Evolutionary conservation across 192 early-diverging fungal genomes (phyloP).

Genomic region (Geranomyces variabilis): DNA sequence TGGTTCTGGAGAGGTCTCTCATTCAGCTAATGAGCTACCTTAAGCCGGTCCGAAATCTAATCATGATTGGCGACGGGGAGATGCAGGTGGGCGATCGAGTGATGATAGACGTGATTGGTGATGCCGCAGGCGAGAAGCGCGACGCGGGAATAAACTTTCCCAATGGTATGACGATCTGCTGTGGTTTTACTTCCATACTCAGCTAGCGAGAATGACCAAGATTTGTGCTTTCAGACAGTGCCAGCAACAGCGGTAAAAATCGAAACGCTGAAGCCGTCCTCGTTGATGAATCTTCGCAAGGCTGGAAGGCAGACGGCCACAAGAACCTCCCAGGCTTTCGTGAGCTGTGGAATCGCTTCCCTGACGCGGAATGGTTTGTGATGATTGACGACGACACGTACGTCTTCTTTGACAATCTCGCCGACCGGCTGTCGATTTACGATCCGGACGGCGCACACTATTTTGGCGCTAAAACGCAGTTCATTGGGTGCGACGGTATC

Average conservation of each 20-base stretch:
- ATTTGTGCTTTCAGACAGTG: background rate
- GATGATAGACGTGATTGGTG: constrained; percentile 53
- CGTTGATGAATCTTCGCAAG: constrained; percentile 42
- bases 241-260: background rate
- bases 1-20: constrained; percentile 47
- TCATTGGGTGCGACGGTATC: constrained; percentile 59
- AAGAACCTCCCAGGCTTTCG: constrained; percentile 62
- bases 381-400: constrained; percentile 73
- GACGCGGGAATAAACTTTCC: background rate
- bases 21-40: constrained; percentile 58
- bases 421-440: constrained; percentile 28
- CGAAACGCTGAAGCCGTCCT: constrained; percentile 32
- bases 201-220: background rate
- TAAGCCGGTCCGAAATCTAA: constrained; percentile 44
- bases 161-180: background rate
- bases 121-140: background rate
- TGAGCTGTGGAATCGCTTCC: constrained; percentile 47
- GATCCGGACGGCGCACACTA: constrained; percentile 48
- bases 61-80: constrained; percentile 56
- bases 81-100: constrained; percentile 43
- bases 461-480: constrained; percentile 47
- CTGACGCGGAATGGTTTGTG: constrained; percentile 63
- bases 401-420: constrained; percentile 57
- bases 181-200: background rate
- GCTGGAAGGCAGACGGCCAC: constrained; percentile 60